Evolutionary conservation across 257 asterid genomes (phyloP).

Genomic region (Nemophila menziesii): DNA sequence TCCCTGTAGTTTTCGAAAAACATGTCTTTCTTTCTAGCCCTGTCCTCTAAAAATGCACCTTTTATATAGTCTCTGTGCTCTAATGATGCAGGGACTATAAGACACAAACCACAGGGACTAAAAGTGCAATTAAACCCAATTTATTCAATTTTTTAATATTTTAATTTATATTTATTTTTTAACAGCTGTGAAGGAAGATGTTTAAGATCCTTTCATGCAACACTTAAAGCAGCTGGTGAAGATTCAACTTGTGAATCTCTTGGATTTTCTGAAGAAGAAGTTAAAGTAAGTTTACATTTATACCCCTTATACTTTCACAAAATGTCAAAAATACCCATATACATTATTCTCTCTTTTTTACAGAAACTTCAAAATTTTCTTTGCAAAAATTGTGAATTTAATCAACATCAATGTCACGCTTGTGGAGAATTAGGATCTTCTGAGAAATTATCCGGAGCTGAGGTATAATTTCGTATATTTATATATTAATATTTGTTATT

Average conservation of each 20-base stretch:
- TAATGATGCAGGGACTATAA: too few species aligned
- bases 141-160: too few species aligned
- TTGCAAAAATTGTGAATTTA: slow-evolving; percentile 67
- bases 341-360: slow-evolving; percentile 1
- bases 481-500: neutral
- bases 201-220: slow-evolving; percentile 84
- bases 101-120: too few species aligned
- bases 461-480: slow-evolving; percentile 33
- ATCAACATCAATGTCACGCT: slow-evolving; percentile 70
- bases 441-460: slow-evolving; percentile 62
- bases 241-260: slow-evolving; percentile 55
- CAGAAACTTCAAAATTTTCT: slow-evolving; percentile 42
- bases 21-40: too few species aligned
- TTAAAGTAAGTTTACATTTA: slow-evolving; percentile 29
- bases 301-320: neutral
- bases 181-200: slow-evolving; percentile 85
- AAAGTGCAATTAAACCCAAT: too few species aligned
- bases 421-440: slow-evolving; percentile 88
- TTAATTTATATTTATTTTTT: slow-evolving; percentile 6
- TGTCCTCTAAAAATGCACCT: too few species aligned
- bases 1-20: too few species aligned
- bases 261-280: slow-evolving; percentile 38
- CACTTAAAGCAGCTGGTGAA: slow-evolving; percentile 40
- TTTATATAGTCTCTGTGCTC: too few species aligned
- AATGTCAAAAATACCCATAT: too few species aligned